Base-by-base conservation (phyloP, 495 filamentous ascomycete genomes). In the Tricharina praecox region DNA sequence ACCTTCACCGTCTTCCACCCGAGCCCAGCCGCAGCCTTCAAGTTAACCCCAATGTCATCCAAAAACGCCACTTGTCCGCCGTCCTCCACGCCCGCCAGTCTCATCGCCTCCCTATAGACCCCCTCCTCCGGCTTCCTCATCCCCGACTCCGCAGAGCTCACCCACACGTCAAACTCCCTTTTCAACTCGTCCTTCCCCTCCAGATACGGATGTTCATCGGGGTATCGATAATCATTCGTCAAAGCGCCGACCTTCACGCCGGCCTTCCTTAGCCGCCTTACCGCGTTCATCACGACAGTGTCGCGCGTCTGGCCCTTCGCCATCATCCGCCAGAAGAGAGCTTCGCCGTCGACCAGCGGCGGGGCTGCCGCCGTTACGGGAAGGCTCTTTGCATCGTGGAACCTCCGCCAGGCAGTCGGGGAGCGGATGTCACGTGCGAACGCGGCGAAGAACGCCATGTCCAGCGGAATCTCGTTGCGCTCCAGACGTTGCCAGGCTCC, bases 241-340 rank as follows among this genome's bases (percentile, higher is more conserved):
- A 96, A 64, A 4, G 87, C 90, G 0, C 76, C 87, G 18, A 96
- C 62, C 25, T 25, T 26, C 20, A 11, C 13, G 1, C 40, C 40
- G 10, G 88, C 71, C 54, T 78, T 85, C 48, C 67, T 64, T 15
- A 94, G 63, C 45, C 70, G 74, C 56, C 74, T 66, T n/a, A 96
- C 68, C 16, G 85, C 86, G 0, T 85, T 85, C 47, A 75, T 81
- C 78, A 97, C 87, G 65, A 76, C 80, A 24, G 82, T 83, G 61
- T 97, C 88, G 4, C 81, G 77, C 0, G 66, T 63, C 1, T 78
- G 69, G 0, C 81, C 77, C 26, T 71, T 61, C 5, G 69, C 63
- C 86, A 97, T 95, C 90, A 97, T 96, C 49, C 78, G 75, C 75
- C 78, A 82, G 70, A 96, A 94, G 8, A 97, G 69, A 59, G 63